Base-by-base conservation (phyloP, 75 land plant species). In the Chamaecyparis obtusa region DNA sequence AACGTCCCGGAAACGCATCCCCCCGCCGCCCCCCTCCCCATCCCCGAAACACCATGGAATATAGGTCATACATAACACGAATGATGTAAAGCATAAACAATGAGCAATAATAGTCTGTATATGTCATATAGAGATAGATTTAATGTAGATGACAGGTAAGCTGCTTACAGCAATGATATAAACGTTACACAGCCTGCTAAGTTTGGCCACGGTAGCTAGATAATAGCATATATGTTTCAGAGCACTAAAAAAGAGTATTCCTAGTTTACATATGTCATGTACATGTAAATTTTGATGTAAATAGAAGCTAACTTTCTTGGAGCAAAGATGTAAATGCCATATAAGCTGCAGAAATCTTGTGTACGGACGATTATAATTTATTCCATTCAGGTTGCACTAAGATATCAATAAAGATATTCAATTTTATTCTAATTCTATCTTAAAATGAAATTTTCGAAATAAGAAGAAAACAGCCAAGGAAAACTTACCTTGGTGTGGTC, bases 401-500 rank as follows among this genome's bases (percentile, higher is more conserved):
- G n/a, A 64, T 24, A 64, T 24, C 3, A 64, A 64, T 64, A 27
- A 60, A 64, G 27, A 24, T 64, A 64, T 24, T 64, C 69, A 6
- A 21, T 64, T 64, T 6, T 64, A 64, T 64, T 64, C 69, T 24
- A 64, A 64, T 6, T 64, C n/a, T 64, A 24, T 64, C 69, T 64
- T 64, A 24, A 64, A 27, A 64, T 64, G n/a, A 17, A 78, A 19
- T 44, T 13, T 81, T 81, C 27, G 83, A 27, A 51, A 81, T 10
- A 46, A 3, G 83, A 81, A 46, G 16, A 81, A 30, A 81, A 81
- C 30, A 0, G 83, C 83, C 83, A 81, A 1, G 33, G 46, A 78
- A 84, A 9, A 9, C 89, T 83, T 88, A 96, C 99, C 99, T 89
- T 54, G 99, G 90, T 6, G 99, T 95, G 27, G 96, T 97, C 67